Base-by-base conservation (phyloP, 169 alveolate species). In the Eimeria necatrix region DNA sequence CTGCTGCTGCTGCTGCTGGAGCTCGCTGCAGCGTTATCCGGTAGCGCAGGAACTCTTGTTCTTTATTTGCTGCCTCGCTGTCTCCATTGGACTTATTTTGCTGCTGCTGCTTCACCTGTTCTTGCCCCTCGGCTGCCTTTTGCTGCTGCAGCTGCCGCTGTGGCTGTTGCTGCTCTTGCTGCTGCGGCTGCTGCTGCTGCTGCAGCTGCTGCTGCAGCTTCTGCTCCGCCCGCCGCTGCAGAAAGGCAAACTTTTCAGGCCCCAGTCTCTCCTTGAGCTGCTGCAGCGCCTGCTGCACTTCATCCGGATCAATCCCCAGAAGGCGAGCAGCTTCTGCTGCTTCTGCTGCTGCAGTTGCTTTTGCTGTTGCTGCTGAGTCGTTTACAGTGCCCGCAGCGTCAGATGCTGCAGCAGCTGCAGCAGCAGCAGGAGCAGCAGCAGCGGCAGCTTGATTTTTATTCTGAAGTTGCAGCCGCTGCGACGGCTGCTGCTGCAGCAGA, bases 201-300 rank as follows among this genome's bases (percentile, higher is more conserved):
- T 81, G 90, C 90, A 52, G 70, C 74, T 81, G 90, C 90, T 51
- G 74, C 70, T 52, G 90, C 90, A 81, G 90, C 90, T 53, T 52
- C 74, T 52, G 74, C 22, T 81, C 90, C 3, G 90, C 73, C n/a
- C 90, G 71, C 22, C 74, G 60, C 74, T 53, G 73, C 53, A 81
- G 41, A 26, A 81, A 81, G 26, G 73, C 52, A 16, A 81, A 81
- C 24, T 81, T 81, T 12, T 81, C 74, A 4, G 71, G 22, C 20
- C 90, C 90, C 41, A 81, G 7, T 22, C 20, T 52, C 2, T n/a
- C 56, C 41, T 81, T 52, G 70, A 81, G 74, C 53, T 81, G 90
- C 90, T 81, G 90, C 74, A 81, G 70, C 52, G 74, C 74, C 41
- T 81, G 52, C 73, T 81, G 56, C 16, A 81, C 53, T 4, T 81